Conservation (phyloP, 2,329 filamentous ascomycete genomes). For the Exserohilum turcica region DNA sequence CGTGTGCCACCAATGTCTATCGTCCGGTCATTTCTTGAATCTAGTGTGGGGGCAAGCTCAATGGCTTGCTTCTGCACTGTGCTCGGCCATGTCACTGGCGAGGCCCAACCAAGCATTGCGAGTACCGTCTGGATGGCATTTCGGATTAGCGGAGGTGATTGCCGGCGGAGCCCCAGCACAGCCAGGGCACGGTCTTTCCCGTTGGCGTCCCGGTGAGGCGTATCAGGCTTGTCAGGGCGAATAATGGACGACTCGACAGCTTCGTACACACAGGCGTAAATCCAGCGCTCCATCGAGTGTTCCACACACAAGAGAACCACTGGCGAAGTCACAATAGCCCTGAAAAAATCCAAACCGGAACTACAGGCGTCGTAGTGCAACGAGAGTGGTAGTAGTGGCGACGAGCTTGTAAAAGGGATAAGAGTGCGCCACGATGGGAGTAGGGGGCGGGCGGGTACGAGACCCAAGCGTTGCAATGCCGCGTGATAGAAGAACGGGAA, state of each 20-base stretch:
- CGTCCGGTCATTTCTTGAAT: constrained; percentile 11
- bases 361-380: constrained; percentile 20
- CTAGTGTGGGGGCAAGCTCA: constrained; percentile 1
- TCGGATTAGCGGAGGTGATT: constrained; percentile 30
- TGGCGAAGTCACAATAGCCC: constrained; percentile 33
- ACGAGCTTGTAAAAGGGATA: constrained; percentile 36
- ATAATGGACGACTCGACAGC: constrained; percentile 38
- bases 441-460: constrained; percentile 34
- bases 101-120: constrained; percentile 33
- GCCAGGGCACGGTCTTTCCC: constrained; percentile 26
- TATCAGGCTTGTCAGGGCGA: constrained; percentile 38
- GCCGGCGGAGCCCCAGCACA: constrained; percentile 30
- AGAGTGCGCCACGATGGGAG: constrained; percentile 35
- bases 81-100: constrained; percentile 5
- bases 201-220: constrained; percentile 29
- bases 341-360: constrained; percentile 20
- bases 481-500: constrained; percentile 43
- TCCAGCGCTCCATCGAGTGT: constrained; percentile 34
- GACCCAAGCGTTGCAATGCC: constrained; percentile 37
- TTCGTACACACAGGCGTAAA: constrained; percentile 35
- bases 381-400: constrained; percentile 33
- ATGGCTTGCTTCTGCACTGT: constrained; percentile 2
- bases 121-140: constrained; percentile 32
- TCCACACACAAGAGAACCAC: constrained; percentile 33
- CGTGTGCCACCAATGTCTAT: constrained; percentile 27